These are phyloP conservation scores for Heterobasidion irregulare DNA, from an alignment of 1,284 basidiomycete genomes.

Conservation along the genomic window DNA sequence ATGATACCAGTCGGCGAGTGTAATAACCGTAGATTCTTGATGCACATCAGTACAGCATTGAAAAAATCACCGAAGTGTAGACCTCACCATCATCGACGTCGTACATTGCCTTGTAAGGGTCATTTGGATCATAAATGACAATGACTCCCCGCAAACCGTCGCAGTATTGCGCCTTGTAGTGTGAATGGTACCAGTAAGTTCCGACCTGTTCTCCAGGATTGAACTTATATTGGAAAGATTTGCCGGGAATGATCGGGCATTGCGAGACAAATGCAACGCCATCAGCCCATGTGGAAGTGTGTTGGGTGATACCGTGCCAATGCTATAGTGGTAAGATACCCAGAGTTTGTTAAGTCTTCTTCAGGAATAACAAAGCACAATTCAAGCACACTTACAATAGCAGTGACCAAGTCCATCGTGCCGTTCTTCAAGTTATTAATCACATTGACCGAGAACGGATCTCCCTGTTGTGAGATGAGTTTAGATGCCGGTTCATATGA, in stretches of 20 bases:
- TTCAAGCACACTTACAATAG: constrained; percentile 18
- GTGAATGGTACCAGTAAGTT: constrained; percentile 30
- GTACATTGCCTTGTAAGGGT: constrained; percentile 1
- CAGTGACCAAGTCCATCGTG: constrained; percentile 23
- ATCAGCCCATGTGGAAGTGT: constrained; percentile 22
- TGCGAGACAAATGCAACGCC: constrained; percentile 30
- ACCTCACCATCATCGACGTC: constrained; percentile 6
- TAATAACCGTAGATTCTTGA: constrained; percentile 10
- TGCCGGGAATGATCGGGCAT: constrained; percentile 31
- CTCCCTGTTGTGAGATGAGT: constrained; percentile 13
- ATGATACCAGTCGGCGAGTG: constrained; percentile 22
- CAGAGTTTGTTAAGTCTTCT: background rate
- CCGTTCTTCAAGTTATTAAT: constrained; percentile 20
- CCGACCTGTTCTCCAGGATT: constrained; percentile 11
- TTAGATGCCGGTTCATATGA: background rate
- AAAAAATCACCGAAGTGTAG: background rate
- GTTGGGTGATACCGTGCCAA: constrained; percentile 17
- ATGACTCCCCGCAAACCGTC: constrained; percentile 12
- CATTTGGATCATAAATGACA: constrained; percentile 5
- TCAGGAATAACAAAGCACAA: background rate
- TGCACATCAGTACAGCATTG: background rate
- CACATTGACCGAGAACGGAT: constrained; percentile 22
- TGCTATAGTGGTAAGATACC: constrained; percentile 1
- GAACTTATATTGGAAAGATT: constrained; percentile 6
- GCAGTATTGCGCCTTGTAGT: constrained; percentile 26